Evolutionary conservation across 1,284 basidiomycete genomes (phyloP).

Genomic region (Ganoderma multipileum): DNA sequence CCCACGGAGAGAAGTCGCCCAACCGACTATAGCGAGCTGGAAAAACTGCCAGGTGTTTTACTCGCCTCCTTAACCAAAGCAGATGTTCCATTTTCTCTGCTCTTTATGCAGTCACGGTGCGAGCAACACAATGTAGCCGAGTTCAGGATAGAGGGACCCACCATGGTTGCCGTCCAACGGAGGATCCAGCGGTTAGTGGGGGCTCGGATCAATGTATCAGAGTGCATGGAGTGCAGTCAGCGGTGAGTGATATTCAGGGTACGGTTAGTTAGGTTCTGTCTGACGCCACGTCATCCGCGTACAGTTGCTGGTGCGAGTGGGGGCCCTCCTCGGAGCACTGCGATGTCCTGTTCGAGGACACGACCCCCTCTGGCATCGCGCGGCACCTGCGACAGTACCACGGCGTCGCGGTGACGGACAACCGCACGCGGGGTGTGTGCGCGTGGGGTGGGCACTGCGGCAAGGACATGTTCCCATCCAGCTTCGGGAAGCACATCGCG

Average conservation of each 20-base stretch:
- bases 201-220: too few relatives aligned
- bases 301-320: slow-evolving; percentile 25
- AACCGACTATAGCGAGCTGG: too few relatives aligned
- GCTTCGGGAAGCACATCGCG: slow-evolving; percentile 36
- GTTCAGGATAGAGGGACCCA: too few relatives aligned
- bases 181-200: too few relatives aligned
- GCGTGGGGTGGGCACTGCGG: slow-evolving; percentile 28
- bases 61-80: too few relatives aligned
- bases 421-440: slow-evolving; percentile 28
- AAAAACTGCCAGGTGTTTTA: too few relatives aligned
- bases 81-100: too few relatives aligned
- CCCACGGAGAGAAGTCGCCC: too few relatives aligned
- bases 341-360: slow-evolving; percentile 25
- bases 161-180: too few relatives aligned
- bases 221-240: too few relatives aligned
- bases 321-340: slow-evolving; percentile 21
- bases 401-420: slow-evolving; percentile 26
- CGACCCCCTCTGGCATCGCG: slow-evolving; percentile 30
- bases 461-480: slow-evolving; percentile 35
- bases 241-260: slow-evolving; percentile 11
- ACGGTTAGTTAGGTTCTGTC: neutral
- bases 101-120: too few relatives aligned
- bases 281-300: slow-evolving; percentile 10
- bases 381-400: slow-evolving; percentile 33
- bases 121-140: too few relatives aligned